phyloP scores from a whole-genome alignment of 2,329 filamentous ascomycete genomes.

The Curvularia eragrostidis region DNA sequence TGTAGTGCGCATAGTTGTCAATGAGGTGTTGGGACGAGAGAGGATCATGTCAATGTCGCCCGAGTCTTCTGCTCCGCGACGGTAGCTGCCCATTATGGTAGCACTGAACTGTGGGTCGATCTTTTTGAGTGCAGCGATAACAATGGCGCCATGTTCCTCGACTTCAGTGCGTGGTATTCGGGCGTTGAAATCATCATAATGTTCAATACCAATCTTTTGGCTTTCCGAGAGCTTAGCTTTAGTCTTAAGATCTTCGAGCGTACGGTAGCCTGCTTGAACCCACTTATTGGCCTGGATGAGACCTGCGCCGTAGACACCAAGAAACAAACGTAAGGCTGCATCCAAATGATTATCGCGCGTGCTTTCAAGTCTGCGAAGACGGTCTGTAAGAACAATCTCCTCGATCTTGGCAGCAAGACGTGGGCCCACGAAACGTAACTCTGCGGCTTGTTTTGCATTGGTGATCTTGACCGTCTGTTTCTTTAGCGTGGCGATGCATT shows the following conservation, averaged over 20 bases:
- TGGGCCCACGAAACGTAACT: slow-evolving; percentile 72
- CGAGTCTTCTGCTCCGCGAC: slow-evolving; percentile 75
- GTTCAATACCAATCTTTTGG: slow-evolving; percentile 78
- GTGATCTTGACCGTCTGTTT: slow-evolving; percentile 68
- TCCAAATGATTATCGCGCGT: slow-evolving; percentile 72
- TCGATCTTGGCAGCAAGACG: slow-evolving; percentile 85
- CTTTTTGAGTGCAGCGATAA: slow-evolving; percentile 63
- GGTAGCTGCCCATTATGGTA: slow-evolving; percentile 83
- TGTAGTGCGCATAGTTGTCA: slow-evolving; percentile 65
- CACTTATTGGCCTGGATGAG: slow-evolving; percentile 73
- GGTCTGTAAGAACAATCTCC: slow-evolving; percentile 80
- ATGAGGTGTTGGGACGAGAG: slow-evolving; percentile 67
- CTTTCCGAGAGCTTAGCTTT: slow-evolving; percentile 68
- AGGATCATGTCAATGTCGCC: slow-evolving; percentile 88
- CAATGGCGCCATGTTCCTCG: slow-evolving; percentile 68
- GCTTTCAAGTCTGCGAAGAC: slow-evolving; percentile 74
- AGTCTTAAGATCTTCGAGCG: slow-evolving; percentile 73
- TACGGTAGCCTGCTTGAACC: slow-evolving; percentile 76
- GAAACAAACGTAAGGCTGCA: slow-evolving; percentile 70
- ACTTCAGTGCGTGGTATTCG: slow-evolving; percentile 83
- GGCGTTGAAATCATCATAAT: slow-evolving; percentile 78
- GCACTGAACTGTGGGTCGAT: slow-evolving; percentile 72
- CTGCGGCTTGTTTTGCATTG: slow-evolving; percentile 72
- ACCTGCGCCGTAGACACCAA: slow-evolving; percentile 81
- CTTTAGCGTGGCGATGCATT: slow-evolving; percentile 74